Evolutionary conservation across 1,139 yeast species (phyloP), one percentile per base, ranked within the genome.

Genomic region (Diutina ranongensis): DNA sequence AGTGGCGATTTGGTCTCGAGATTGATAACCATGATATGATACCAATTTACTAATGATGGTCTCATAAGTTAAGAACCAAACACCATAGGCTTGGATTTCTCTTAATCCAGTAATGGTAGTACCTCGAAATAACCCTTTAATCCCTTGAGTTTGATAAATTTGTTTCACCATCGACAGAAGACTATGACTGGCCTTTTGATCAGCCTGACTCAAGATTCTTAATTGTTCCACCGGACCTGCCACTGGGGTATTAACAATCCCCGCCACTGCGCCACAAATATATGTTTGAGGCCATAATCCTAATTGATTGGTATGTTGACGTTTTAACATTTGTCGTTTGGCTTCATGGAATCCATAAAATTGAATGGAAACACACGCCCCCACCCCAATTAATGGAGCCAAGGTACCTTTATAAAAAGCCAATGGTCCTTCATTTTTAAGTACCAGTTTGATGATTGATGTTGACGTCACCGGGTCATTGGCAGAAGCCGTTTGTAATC

Each of bases 261-360:
- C 94, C 0, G 94, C 89, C 50, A 70, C 63, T 0, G 88, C 87
- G 20, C 94, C 94, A 3, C 87, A 80, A 13, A 78, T 50, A 57
- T 83, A 83, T 40, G 81, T 78, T 52, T 83, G 86, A 1, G 77
- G 74, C 72, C 74, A 68, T 40, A 76, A 64, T 40, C 73, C 73
- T 48, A 81, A 10, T 25, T 25, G 28, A 21, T 52, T 51, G 45
- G 61, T 63, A 8, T 28, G 13, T 44, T 54, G 55, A 20, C 51
- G 51, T 21, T 57, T 62, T 40, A 75, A 56, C 9, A 83, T 54
- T 56, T 76, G 84, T 50, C 94, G 66, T 55, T 78, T 79, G 28
- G 87, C 76, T 56, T 83, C 94, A 56, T 81, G 87, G 57, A 83
- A 83, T 3, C 89, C 87, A 54, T 81, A 82, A 58, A 82, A 82